A percentile compares a stretch with the other conserved stretches of the same genome.
phyloP scores from a whole-genome alignment of 495 filamentous ascomycete species.

The Hyphodiscus hymeniophilus region DNA sequence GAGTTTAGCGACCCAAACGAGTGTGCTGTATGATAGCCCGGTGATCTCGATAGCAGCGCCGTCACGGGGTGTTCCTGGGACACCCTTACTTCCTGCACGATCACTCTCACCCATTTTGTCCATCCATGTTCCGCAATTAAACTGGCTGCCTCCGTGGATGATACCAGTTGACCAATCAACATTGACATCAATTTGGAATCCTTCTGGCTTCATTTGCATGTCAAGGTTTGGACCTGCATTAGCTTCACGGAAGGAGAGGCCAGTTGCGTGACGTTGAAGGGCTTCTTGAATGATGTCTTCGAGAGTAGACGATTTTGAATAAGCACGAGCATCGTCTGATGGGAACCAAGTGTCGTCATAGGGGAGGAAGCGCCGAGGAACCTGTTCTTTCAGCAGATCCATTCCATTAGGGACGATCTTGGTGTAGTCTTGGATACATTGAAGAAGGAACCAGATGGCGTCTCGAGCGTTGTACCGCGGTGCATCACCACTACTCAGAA shows the following conservation, averaged over 20 bases:
- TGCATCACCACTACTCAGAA: constrained; percentile 75
- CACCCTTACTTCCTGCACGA: constrained; percentile 81
- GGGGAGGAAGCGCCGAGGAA: constrained; percentile 83
- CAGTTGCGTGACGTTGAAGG: constrained; percentile 80
- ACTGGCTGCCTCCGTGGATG: constrained; percentile 87
- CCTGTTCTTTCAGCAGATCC: constrained; percentile 63
- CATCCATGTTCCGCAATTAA: constrained; percentile 99
- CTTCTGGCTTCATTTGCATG: constrained; percentile 85
- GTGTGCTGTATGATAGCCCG: constrained; percentile 80
- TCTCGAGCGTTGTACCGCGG: constrained; percentile 97
- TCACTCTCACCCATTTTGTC: constrained; percentile 99
- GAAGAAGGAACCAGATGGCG: constrained; percentile 95
- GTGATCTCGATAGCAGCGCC: constrained; percentile 94
- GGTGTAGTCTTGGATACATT: constrained; percentile 89
- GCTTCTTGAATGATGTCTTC: constrained; percentile 89
- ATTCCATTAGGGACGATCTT: constrained; percentile 74
- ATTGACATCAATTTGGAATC: constrained; percentile 83
- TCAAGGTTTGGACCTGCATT: constrained; percentile 86
- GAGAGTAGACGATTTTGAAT: constrained; percentile 71
- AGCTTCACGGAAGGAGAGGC: constrained; percentile 87
- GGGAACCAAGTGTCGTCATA: constrained; percentile 93
- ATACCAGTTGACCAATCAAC: constrained; percentile 92
- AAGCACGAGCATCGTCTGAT: constrained; percentile 71
- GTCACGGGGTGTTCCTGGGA: constrained; percentile 94
- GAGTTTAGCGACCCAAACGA: constrained; percentile 69